Conservation (phyloP, 495 filamentous ascomycete species). For the Penicillium longicatenatum region DNA sequence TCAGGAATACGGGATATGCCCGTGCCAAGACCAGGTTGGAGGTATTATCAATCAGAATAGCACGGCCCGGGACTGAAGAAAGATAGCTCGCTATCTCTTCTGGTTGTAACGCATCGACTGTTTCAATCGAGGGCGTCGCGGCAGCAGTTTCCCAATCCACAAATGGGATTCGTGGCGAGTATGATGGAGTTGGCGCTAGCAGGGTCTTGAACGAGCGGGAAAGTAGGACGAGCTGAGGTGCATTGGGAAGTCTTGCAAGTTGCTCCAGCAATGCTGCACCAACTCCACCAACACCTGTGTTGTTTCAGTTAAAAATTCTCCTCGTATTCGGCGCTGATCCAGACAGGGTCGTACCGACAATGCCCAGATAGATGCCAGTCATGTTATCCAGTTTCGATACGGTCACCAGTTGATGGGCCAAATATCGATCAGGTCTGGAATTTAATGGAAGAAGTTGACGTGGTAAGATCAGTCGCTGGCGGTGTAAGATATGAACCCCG, state of each 20-base stretch:
- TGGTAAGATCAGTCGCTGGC: too few species aligned
- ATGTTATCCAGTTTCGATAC: neutral
- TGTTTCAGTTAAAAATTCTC: neutral
- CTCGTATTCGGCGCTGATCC: neutral
- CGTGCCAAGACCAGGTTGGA: constrained; percentile 76
- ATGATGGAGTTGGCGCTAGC: constrained; percentile 49
- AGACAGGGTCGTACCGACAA: neutral
- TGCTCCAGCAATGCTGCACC: constrained; percentile 3
- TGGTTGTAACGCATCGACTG: constrained; percentile 49
- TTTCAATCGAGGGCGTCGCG: constrained; percentile 55
- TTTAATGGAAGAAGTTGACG: too few species aligned
- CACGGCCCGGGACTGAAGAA: constrained; percentile 62
- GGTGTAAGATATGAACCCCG: too few species aligned
- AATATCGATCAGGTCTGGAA: too few species aligned
- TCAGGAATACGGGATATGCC: constrained; percentile 75
- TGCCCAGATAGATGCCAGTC: neutral
- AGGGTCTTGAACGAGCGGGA: constrained; percentile 75
- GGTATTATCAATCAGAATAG: constrained; percentile 89
- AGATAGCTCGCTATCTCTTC: constrained; percentile 70
- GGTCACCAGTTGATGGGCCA: too few species aligned
- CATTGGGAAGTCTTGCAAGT: neutral
- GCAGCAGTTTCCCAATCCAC: constrained; percentile 54
- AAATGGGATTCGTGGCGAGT: constrained; percentile 53
- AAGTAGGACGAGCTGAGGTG: constrained; percentile 54
- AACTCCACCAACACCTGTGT: constrained; percentile 2